Percentiles rank a stretch among this genome's conserved stretches.
Evolutionary conservation across 805 yeast genomes (phyloP).

Genomic region (Hagleromyces aurorensis): DNA sequence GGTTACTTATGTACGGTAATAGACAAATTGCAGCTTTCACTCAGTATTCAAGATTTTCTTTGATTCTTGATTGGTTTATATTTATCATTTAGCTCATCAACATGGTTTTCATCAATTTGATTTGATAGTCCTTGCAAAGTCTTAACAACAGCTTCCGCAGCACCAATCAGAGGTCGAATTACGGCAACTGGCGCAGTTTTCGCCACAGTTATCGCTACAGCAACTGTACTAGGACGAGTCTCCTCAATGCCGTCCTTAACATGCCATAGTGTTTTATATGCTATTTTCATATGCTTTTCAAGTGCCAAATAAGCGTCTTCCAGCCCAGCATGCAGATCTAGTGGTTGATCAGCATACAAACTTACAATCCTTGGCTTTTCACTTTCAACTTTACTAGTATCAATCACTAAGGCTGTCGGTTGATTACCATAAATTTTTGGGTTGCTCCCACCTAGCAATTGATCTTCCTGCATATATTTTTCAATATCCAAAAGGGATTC

Average conservation of each 20-base stretch:
- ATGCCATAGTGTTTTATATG: conserved; percentile 52
- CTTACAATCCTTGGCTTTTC: conserved; percentile 42
- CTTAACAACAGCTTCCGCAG: conserved; percentile 81
- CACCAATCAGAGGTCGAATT: conserved; percentile 82
- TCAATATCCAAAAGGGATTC: conserved; percentile 16
- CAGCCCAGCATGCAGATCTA: conserved; percentile 60
- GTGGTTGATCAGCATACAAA: conserved; percentile 80
- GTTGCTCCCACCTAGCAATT: conserved; percentile 30
- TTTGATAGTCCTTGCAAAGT: conserved; percentile 79
- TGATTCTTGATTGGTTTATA: conserved; percentile 42
- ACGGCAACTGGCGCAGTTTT: conserved; percentile 74
- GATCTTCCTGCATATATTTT: conserved; percentile 29
- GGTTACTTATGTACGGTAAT: no score
- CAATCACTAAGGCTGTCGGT: conserved; percentile 25
- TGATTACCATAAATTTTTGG: conserved; percentile 26
- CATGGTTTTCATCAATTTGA: conserved; percentile 61
- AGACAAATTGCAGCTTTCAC: no score
- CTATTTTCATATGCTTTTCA: conserved; percentile 57
- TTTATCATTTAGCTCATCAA: conserved; percentile 54
- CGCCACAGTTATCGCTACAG: conserved; percentile 58
- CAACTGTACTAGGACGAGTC: conserved; percentile 37
- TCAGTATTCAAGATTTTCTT: no score
- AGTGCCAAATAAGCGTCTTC: conserved; percentile 66
- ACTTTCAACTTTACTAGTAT: conserved; percentile 13
- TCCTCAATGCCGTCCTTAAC: conserved; percentile 57